Base-by-base conservation (phyloP, 208 protist species). In the Trypanosoma avium region DNA sequence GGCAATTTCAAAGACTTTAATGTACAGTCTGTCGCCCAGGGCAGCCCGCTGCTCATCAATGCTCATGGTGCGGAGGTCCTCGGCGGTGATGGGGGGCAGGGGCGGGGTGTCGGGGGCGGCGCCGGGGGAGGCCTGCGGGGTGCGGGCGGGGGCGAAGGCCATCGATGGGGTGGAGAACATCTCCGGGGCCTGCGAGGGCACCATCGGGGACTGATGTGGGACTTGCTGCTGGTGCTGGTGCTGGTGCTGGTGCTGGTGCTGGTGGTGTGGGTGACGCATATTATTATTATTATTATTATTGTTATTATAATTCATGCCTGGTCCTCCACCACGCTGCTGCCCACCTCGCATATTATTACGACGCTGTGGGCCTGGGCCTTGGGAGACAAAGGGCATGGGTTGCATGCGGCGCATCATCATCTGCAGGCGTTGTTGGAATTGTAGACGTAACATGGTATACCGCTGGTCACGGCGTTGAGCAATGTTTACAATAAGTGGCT, bases 401-500 rank as follows among this genome's bases (percentile, higher is more conserved):
- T 91, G 75, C 74, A 92, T 84, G 46, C 82, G 81, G 7, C 74
- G 77, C 81, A 90, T 90, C 78, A 95, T 91, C 75, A 86, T 84
- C 67, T 92, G 86, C 70, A 95, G 77, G 19, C 90, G 86, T 65
- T 95, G 86, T 75, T 92, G 89, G 77, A 92, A 96, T 84, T 99
- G 97, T 69, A 94, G 79, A 61, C 97, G 96, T 21, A 99, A 86
- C 85, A 98, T 88, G 40, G 83, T 94, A 68, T 95, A 92, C 50
- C 98, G 91, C 67, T 97, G 86, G 56, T 99, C 97, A 64, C 98
- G 98, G 54, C 92, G 90, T 82, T 99, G 97, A 35, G 97, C 97
- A 52, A 98, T 90, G 72, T 97, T 97, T 22, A 99, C 98, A 79
- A 99, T 99, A 47, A 99, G 84, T 24, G 98, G 98, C 77, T 99